A percentile compares a stretch with the other conserved stretches of the same genome.
Evolutionary conservation across 257 asterid genomes (phyloP).

Genomic region (Solanum sejunctum): DNA sequence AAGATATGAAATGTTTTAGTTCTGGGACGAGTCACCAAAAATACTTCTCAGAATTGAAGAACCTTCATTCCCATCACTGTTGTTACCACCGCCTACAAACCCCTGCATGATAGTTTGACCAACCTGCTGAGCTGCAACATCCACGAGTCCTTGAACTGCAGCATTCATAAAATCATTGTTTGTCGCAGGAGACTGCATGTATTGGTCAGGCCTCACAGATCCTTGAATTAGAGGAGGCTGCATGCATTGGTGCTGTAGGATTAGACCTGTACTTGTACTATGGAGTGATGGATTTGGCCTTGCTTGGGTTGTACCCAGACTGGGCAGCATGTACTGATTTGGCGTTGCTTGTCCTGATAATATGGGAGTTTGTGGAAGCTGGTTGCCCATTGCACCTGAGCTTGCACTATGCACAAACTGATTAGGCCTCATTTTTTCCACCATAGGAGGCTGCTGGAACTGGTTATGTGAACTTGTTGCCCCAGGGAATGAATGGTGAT

Average conservation of each 20-base stretch:
- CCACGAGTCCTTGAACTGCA: conserved; percentile 27
- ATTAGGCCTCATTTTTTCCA: background rate
- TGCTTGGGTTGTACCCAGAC: background rate
- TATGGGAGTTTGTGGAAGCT: background rate
- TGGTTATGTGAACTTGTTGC: background rate
- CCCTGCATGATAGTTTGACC: conserved; percentile 28
- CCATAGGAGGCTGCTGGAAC: conserved; percentile 2
- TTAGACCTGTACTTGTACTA: background rate
- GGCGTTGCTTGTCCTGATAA: background rate
- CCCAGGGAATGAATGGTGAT: conserved; percentile 11
- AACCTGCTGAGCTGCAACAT: conserved; percentile 30
- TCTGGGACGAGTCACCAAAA: background rate
- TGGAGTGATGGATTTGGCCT: background rate
- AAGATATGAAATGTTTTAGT: background rate
- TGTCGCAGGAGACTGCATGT: background rate
- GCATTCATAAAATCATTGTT: conserved; percentile 13
- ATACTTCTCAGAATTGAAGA: background rate
- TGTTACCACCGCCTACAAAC: conserved; percentile 4
- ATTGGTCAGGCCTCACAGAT: background rate
- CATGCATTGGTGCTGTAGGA: conserved; percentile 1
- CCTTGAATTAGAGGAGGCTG: background rate
- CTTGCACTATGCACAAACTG: conserved; percentile 4
- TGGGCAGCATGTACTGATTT: background rate
- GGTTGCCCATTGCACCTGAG: background rate
- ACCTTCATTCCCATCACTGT: conserved; percentile 5